These are phyloP conservation scores for Neotropicomus parvogracilis DNA, from an alignment of 1,284 basidiomycete species.

Conservation along the genomic window DNA sequence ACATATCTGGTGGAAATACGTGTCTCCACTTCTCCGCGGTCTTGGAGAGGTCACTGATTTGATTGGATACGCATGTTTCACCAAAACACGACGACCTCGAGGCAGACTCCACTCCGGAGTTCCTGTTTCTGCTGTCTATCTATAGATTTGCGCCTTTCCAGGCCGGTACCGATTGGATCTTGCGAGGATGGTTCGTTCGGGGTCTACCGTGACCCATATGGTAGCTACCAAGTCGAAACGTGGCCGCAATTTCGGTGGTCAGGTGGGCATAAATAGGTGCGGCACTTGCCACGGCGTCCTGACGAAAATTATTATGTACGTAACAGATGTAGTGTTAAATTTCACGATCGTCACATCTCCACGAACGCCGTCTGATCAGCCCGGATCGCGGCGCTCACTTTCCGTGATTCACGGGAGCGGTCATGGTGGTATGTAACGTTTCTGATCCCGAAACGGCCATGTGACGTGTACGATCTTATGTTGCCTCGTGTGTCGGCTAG, in stretches of 20 bases:
- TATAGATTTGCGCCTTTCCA: conserved; percentile 24
- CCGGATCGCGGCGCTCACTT: conserved; percentile 24
- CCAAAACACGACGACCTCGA: conserved; percentile 23
- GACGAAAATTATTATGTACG: conserved; percentile 23
- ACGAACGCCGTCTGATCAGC: conserved; percentile 26
- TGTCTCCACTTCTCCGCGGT: conserved; percentile 25
- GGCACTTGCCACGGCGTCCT: conserved; percentile 17
- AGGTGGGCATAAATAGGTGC: conserved; percentile 18
- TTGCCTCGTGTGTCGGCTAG: conserved; percentile 32
- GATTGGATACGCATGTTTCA: conserved; percentile 27
- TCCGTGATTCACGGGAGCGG: conserved; percentile 26
- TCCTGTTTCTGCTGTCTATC: conserved; percentile 34
- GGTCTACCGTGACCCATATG: conserved; percentile 20
- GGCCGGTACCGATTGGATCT: conserved; percentile 17
- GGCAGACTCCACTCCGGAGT: conserved; percentile 25
- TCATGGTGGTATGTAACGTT: conserved; percentile 27
- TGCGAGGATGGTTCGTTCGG: conserved; percentile 17
- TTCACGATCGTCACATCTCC: conserved; percentile 25
- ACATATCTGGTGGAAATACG: conserved; percentile 5
- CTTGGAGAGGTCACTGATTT: conserved; percentile 9
- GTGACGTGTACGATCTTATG: conserved; percentile 31
- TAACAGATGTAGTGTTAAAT: conserved; percentile 18
- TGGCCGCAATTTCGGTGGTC: conserved; percentile 12
- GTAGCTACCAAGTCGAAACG: conserved; percentile 12
- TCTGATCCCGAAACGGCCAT: conserved; percentile 30